Base-by-base conservation (phyloP, 495 filamentous ascomycete genomes). In the Cudoniella acicularis region DNA sequence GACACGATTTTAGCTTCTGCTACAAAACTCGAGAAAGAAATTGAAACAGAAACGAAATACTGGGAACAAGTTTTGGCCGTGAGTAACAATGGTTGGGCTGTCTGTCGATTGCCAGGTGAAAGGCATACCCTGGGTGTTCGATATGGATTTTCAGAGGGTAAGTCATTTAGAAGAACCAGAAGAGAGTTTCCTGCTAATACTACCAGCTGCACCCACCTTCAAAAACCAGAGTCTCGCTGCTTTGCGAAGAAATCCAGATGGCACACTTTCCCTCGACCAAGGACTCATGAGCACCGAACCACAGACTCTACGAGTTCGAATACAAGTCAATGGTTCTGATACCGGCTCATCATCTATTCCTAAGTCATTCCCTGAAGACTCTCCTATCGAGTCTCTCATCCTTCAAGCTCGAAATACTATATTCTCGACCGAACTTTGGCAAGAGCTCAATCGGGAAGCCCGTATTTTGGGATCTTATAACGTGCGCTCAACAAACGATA, bases 341-440 rank as follows among this genome's bases (percentile, higher is more conserved):
- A 73, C 76, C n/a, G 87, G 88, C 11, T 73, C 70, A 42, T 85
- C 83, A 1, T 66, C 63, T 23, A 54, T 59, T 20, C 73, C 72
- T 45, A 66, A 23, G 47, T 55, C 42, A 61, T 57, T 70, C 30
- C 68, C 69, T 55, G 76, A 64, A 61, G 68, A 66, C 54, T 67
- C 70, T 22, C 74, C 65, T 49, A 60, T 76, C 22, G 85, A 92
- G 59, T 76, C 85, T 36, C 81, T 81, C 8, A 89, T 98, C 46
- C 79, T 87, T 17, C 86, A 91, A 62, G 90, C 92, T 10, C 85
- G 92, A 24, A 88, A 99, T 69, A 91, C 89, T 55, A 77, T 96
- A 1, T 97, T 90, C 67, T 88, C 92, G 54, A 87, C 96, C 65
- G 95, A 99, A 67, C 72, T 99, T n/a, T 96, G 91, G 78, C 85